Evolutionary conservation across 805 yeast genomes (phyloP).

Genomic region (Hanseniaspora occidentalis): DNA sequence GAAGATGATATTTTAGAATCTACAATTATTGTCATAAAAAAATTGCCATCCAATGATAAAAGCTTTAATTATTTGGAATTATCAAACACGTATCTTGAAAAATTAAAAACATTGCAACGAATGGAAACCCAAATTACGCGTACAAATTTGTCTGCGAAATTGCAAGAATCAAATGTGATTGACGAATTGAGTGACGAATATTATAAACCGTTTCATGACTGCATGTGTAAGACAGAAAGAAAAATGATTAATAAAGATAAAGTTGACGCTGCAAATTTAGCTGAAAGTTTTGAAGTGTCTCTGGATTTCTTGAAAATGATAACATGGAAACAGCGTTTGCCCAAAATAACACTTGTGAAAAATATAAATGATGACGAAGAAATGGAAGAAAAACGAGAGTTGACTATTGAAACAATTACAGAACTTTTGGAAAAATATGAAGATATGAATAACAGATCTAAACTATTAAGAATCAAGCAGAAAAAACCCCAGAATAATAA

Average conservation of each 20-base stretch:
- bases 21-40: background rate
- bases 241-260: slow-evolving; percentile 43
- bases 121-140: background rate
- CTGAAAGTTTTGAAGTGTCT: slow-evolving; percentile 33
- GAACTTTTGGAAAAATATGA: slow-evolving; percentile 21
- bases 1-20: too few relatives aligned
- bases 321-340: slow-evolving; percentile 37
- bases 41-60: too few relatives aligned
- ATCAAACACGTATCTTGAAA: background rate
- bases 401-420: slow-evolving; percentile 39
- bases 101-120: slow-evolving; percentile 6
- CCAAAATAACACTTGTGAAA: slow-evolving; percentile 36
- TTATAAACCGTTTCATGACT: slow-evolving; percentile 38
- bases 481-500: slow-evolving; percentile 11
- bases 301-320: slow-evolving; percentile 32
- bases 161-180: background rate
- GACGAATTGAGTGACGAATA: slow-evolving; percentile 38
- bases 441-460: slow-evolving; percentile 14
- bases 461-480: slow-evolving; percentile 11
- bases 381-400: slow-evolving; percentile 33
- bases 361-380: slow-evolving; percentile 38
- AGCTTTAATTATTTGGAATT: too few relatives aligned
- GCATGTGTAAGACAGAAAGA: slow-evolving; percentile 53
- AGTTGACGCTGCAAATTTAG: slow-evolving; percentile 36
- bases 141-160: background rate